Base-by-base conservation (phyloP, 306 rosid species). In the Senna siamea region DNA sequence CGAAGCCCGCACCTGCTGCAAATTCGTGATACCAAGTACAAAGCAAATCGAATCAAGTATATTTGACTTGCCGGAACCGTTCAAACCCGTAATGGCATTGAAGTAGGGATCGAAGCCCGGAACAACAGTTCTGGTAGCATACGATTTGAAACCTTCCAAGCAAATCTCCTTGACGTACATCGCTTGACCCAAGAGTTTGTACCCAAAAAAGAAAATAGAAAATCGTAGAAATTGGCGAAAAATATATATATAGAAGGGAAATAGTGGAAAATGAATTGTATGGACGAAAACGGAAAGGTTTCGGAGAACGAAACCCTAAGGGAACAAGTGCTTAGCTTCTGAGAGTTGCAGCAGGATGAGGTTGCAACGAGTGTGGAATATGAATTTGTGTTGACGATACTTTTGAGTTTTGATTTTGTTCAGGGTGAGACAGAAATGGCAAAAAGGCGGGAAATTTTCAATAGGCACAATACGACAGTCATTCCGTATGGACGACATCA, bases 61-160 rank as follows among this genome's bases (percentile, higher is more conserved):
- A 78, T 94, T 94, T 17, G 96, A 91, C 87, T 91, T 94, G 5
- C 99, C 99, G 66, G 99, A 94, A 69, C 97, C 97, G 79, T 94
- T 94, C 41, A 94, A 76, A 7, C 97, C 95, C 0, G 98, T 94
- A 41, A 94, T 94, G 57, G 98, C 98, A 72, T 94, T 94, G 88
- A 91, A 94, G 69, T 73, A 89, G 0, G 88, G 95, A 53, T 94
- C 97, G 65, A 94, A 94, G 1, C 98, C 96, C 0, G 93, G 93
- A 35, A 94, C 96, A 5, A 91, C 93, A 0, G 98, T 94, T 82
- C 96, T 83, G 15, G 92, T 94, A 50, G 97, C 98, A 73, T 91
- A 94, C 6, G 98, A 94, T 79, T 94, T 94, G 89, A 94, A 94
- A n/a, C 98, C 98, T 74, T 94, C 98, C 73, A 94, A 68, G 87